Percentiles rank a stretch among this genome's conserved stretches.
phyloP scores from a whole-genome alignment of 345 rosid genomes.

The Lepidium africanum region DNA sequence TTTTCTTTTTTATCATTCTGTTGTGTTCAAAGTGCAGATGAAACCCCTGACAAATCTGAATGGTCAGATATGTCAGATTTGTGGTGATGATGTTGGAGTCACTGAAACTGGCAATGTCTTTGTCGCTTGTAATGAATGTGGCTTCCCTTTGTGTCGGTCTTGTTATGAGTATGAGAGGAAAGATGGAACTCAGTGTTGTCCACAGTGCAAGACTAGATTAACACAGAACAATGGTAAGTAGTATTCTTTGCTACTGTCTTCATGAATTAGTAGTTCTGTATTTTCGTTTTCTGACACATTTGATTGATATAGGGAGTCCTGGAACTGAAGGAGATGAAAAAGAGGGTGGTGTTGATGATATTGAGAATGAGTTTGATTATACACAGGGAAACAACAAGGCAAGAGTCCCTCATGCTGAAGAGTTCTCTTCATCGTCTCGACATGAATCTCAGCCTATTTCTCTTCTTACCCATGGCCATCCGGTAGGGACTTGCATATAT shows the following conservation, averaged over 20 bases:
- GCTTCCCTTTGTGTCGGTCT: conserved; percentile 90
- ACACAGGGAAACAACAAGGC: conserved; percentile 49
- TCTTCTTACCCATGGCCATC: conserved; percentile 72
- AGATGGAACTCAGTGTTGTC: conserved; percentile 94
- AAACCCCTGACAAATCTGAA: conserved; percentile 59
- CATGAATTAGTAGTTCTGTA: not conserved
- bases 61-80: conserved; percentile 80
- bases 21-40: conserved; percentile 37
- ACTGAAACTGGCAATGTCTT: conserved; percentile 59
- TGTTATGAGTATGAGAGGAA: conserved; percentile 94
- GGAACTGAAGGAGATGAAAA: conserved; percentile 86
- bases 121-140: conserved; percentile 95
- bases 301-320: conserved; percentile 54
- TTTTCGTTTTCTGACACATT: not conserved
- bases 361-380: conserved; percentile 83
- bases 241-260: not conserved
- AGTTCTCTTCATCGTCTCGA: conserved; percentile 74
- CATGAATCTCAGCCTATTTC: conserved; percentile 83
- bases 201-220: conserved; percentile 95
- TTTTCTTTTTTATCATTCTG: not conserved
- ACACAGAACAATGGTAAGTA: conserved; percentile 67
- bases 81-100: conserved; percentile 73
- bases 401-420: conserved; percentile 64
- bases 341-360: conserved; percentile 78
- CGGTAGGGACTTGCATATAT: conserved; percentile 30